phyloP scores from a whole-genome alignment of 208 protist genomes.

The Leptomonas pyrrhocoris region DNA sequence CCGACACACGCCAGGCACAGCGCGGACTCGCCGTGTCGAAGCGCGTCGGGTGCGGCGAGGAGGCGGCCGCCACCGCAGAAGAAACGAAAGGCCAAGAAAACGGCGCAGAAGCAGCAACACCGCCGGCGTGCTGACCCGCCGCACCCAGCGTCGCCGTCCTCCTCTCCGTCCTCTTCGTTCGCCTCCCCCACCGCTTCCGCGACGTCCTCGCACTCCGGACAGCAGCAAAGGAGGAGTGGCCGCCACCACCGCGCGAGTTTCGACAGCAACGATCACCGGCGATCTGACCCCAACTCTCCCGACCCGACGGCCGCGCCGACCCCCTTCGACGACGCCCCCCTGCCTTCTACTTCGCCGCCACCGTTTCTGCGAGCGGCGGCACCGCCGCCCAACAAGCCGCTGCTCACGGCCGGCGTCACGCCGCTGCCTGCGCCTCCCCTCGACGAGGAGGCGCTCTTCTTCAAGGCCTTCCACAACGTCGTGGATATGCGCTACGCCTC shows the following conservation, averaged over 20 bases:
- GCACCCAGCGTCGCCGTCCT: not conserved
- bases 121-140: not conserved
- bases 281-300: not conserved
- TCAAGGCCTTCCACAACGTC: conserved; percentile 52
- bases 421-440: not conserved
- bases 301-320: not conserved
- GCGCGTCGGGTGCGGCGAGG: not conserved
- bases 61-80: not conserved
- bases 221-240: not conserved
- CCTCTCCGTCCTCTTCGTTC: not conserved
- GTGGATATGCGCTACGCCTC: conserved; percentile 67
- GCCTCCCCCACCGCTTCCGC: not conserved
- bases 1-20: not conserved
- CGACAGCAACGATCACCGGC: not conserved
- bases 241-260: not conserved
- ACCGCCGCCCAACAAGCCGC: not conserved
- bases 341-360: conserved; percentile 5
- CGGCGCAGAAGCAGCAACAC: not conserved
- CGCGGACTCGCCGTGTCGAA: conserved; percentile 17
- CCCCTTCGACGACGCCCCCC: not conserved
- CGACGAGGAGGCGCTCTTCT: conserved; percentile 41
- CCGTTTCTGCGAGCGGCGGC: conserved; percentile 2
- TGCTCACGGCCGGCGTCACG: not conserved
- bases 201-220: not conserved
- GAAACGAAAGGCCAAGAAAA: too few species aligned